These are phyloP conservation scores for Arxiozyma heterogenica DNA, from an alignment of 1,139 yeast species.

Conservation along the genomic window DNA sequence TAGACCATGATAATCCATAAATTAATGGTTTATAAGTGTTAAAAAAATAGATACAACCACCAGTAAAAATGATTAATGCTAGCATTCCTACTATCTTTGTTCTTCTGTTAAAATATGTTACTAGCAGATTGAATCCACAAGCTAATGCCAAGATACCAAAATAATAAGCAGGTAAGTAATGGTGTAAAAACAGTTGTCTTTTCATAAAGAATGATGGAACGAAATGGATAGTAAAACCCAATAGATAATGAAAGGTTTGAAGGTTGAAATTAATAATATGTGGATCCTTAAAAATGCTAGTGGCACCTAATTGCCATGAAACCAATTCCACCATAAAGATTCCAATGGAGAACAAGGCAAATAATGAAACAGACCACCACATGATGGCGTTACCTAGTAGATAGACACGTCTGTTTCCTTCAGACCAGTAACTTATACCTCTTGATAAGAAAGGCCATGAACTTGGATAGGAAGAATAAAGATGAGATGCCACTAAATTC, in stretches of 20 bases:
- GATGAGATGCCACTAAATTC: slow-evolving; percentile 76
- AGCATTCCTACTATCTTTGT: slow-evolving; percentile 38
- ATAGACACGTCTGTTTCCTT: slow-evolving; percentile 69
- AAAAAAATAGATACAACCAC: slow-evolving; percentile 48
- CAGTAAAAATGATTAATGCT: slow-evolving; percentile 41
- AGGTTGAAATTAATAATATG: slow-evolving; percentile 62
- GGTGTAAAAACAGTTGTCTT: slow-evolving; percentile 88
- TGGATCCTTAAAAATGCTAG: slow-evolving; percentile 39
- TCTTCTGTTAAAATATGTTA: slow-evolving; percentile 36
- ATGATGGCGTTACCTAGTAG: slow-evolving; percentile 81
- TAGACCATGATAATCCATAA: slow-evolving; percentile 80
- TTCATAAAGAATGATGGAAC: slow-evolving; percentile 88
- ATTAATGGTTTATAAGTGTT: slow-evolving; percentile 60
- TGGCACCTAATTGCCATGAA: slow-evolving; percentile 66
- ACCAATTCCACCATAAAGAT: slow-evolving; percentile 49
- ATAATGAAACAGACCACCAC: slow-evolving; percentile 78
- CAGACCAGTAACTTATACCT: slow-evolving; percentile 93
- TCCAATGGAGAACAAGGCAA: slow-evolving; percentile 45
- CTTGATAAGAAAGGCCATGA: slow-evolving; percentile 85
- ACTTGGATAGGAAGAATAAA: slow-evolving; percentile 78
- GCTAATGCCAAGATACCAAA: slow-evolving; percentile 81
- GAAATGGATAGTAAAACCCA: slow-evolving; percentile 82
- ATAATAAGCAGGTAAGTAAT: slow-evolving; percentile 83
- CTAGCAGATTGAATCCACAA: slow-evolving; percentile 65
- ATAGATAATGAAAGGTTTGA: slow-evolving; percentile 55